Percentiles rank a stretch among this genome's conserved stretches.
Evolutionary conservation across 805 yeast genomes (phyloP).

Genomic region (Yueomyces sinensis): DNA sequence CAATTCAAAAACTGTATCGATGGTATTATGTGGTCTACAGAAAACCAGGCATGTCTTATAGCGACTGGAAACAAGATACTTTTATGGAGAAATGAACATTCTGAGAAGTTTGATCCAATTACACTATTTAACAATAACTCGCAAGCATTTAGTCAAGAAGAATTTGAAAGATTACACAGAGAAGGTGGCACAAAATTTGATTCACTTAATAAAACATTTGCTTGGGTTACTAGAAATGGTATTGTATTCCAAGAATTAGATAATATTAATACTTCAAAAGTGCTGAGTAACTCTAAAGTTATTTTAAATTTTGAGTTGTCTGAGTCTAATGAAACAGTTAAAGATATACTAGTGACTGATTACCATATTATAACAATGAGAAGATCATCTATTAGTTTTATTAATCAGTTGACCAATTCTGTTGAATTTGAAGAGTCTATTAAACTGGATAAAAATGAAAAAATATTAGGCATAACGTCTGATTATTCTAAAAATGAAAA

Average conservation of each 20-base stretch:
- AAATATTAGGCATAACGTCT: conserved; percentile 32
- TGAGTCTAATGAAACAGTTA: conserved; percentile 20
- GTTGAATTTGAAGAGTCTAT: conserved; percentile 31
- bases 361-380: conserved; percentile 41
- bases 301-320: conserved; percentile 30
- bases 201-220: conserved; percentile 22
- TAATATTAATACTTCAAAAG: conserved; percentile 7
- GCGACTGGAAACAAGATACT: conserved; percentile 12
- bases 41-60: conserved; percentile 6
- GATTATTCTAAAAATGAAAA: conserved; percentile 33
- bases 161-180: conserved; percentile 24
- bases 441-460: conserved; percentile 13
- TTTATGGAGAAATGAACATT: conserved; percentile 9
- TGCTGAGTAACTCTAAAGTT: conserved; percentile 25
- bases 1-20: conserved; percentile 11
- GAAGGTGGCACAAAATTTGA: conserved; percentile 24
- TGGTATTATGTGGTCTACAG: conserved; percentile 11
- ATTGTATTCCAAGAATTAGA: conserved; percentile 29
- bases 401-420: conserved; percentile 40
- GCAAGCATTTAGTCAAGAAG: conserved; percentile 25
- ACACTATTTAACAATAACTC: conserved; percentile 12
- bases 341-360: conserved; percentile 34
- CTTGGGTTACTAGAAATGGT: conserved; percentile 37
- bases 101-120: conserved; percentile 1
- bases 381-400: conserved; percentile 29